Evolutionary conservation across 2,329 filamentous ascomycete genomes (phyloP), one percentile per base, ranked within the genome.

Genomic region (Furcasterigmium furcatum): DNA sequence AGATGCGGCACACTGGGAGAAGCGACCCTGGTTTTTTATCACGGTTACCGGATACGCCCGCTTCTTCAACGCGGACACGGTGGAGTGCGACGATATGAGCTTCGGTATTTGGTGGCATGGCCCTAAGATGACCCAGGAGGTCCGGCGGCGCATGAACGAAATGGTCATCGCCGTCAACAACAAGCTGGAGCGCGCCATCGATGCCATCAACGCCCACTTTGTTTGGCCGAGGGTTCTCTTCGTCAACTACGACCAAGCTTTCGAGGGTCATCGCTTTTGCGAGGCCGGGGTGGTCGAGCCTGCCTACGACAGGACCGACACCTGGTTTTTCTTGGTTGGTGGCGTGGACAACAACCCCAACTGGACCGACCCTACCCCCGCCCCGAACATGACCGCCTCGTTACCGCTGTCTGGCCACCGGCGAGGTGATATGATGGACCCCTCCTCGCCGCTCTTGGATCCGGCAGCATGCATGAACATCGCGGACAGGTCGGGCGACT

Each of bases 31-130:
- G n/a, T n/a, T n/a, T n/a, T n/a, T n/a, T 34, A 56, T 75, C 45
- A 63, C 66, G n/a, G 59, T 75, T 5, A 74, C 71, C 1, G 72
- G 72, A 5, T 75, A 76, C 52, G 71, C 71, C 19, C 64, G 66
- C 8, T 75, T 75, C 57, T 76, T 75, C 57, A 70, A 74, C 53
- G 69, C 61, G 19, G 58, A 63, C 9, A 74, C 72, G 8, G 56
- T 61, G 2, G 62, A 55, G 4, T 76, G 73, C 46, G 70, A 76
- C 39, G 58, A 68, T 14, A 63, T 62, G 55, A 72, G 67, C 5
- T 59, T 76, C 25, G 70, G 70, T 20, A 59, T 75, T n/a, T 74
- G 72, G 71, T 68, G 65, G 63, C 56, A 63, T 14, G 68, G 65
- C 1, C 67, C 68, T 3, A 69, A 63, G 57, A 58, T 76, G 19